Conservation (phyloP, 2,329 filamentous ascomycete genomes). For the Fusarium sp. region DNA sequence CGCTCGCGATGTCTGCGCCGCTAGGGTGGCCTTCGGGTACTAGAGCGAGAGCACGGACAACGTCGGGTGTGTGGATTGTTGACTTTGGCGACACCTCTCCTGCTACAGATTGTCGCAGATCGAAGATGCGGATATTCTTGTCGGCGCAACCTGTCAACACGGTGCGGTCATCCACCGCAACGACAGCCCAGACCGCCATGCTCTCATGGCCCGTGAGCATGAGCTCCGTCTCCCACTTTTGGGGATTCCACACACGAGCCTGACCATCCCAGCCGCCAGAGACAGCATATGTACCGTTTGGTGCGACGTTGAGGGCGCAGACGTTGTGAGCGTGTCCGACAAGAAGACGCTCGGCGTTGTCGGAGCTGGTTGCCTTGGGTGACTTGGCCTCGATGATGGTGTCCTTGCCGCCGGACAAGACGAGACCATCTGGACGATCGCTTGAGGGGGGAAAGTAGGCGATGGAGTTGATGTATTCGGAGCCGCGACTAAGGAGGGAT, state of each 20-base stretch:
- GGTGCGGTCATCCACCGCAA: slow-evolving; percentile 82
- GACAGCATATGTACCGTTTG: slow-evolving; percentile 79
- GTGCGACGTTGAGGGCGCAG: slow-evolving; percentile 84
- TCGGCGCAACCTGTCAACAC: slow-evolving; percentile 95
- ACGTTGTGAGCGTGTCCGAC: slow-evolving; percentile 90
- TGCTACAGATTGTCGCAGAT: slow-evolving; percentile 71
- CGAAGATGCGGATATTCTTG: slow-evolving; percentile 86
- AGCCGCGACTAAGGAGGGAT: slow-evolving; percentile 81
- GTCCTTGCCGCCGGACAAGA: slow-evolving; percentile 91
- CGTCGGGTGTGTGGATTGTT: slow-evolving; percentile 76
- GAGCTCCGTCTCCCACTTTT: slow-evolving; percentile 83
- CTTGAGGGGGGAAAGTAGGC: slow-evolving; percentile 78
- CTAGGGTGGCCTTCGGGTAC: slow-evolving; percentile 81
- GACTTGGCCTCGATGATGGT: slow-evolving; percentile 91
- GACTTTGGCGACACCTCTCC: slow-evolving; percentile 64
- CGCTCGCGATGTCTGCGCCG: slow-evolving; percentile 92
- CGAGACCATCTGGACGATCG: slow-evolving; percentile 79
- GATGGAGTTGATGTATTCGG: slow-evolving; percentile 89
- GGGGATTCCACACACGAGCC: slow-evolving; percentile 87
- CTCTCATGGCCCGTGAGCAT: slow-evolving; percentile 81
- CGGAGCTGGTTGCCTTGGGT: slow-evolving; percentile 72
- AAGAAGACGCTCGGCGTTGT: slow-evolving; percentile 87
- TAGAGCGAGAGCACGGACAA: slow-evolving; percentile 88
- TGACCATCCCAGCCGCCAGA: slow-evolving; percentile 96
- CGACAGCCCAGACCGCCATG: slow-evolving; percentile 86